Evolutionary conservation across 495 filamentous ascomycete genomes (phyloP), one percentile per base, ranked within the genome.

Genomic region (Amorphotheca resinae): DNA sequence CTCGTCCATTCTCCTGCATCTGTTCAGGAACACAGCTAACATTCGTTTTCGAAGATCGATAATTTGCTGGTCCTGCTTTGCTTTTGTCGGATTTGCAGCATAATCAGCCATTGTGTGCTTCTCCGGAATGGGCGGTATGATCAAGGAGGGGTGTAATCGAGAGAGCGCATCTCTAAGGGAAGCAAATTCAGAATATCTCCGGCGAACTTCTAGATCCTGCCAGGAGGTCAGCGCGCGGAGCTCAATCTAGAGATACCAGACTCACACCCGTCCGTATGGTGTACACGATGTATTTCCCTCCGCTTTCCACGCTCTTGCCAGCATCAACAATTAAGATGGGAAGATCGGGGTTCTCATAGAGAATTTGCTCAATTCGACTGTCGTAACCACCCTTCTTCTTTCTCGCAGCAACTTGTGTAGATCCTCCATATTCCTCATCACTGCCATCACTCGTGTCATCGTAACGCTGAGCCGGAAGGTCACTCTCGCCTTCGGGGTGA

Each of bases 101-200:
- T 98, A 98, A 57, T 98, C 91, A 36, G 91, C 89, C 81, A 96
- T 89, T 41, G 85, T 87, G 58, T 96, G 91, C 60, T 98, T 98
- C 64, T 98, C 91, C 7, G 91, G 91, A 49, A 98, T 98, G 1
- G 91, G 91, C 0, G 91, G 91, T 40, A 98, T 83, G 48, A 98
- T 79, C 25, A 96, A 73, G 2, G 91, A 95, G 1, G 91, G 91
- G 53, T 96, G 93, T 42, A 98, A 68, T 46, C 82, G 80, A 16
- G 87, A 83, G 14, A 98, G 74, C 1, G 88, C 88, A 52, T 85
- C 80, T 47, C 91, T 73, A 34, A 98, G 67, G 5, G 86, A 94
- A n/a, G 83, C 82, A 57, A 98, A 98, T 57, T 98, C 91, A 1
- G 93, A 96, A 59, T 98, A 98, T 49, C 91, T 76, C 46, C 91